Evolutionary conservation across 2,329 filamentous ascomycete species (phyloP), one percentile per base, ranked within the genome.

Genomic region (Neospermospora avenae): DNA sequence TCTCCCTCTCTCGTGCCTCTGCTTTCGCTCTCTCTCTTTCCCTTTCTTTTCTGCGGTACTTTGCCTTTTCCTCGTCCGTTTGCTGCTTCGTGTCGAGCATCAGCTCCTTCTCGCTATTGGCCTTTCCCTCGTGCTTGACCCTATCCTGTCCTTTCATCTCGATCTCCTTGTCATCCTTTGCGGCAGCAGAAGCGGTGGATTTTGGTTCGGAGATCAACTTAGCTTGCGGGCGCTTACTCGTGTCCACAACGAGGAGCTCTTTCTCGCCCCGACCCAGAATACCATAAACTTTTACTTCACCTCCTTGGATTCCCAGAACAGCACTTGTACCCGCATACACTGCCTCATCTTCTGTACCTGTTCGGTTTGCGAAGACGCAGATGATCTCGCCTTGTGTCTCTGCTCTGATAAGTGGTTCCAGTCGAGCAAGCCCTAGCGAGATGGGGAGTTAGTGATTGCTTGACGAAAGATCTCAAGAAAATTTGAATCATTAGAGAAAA

Each of bases 361-460:
- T 82, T 3, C 90, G 80, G 70, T 95, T 93, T 46, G 84, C 85
- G 64, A 92, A 81, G 0, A 93, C 79, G 0, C 93, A 78, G 39
- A 90, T 83, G 18, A 88, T 80, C 59, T 90, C 87, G 0, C 83
- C 80, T 0, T 77, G 68, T 0, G 63, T 75, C 1, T 84, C 78
- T 0, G 75, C 69, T 10, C 80, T 76, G 31, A 87, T 84, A 0
- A 88, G 57, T 0, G 90, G 90, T 58, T 88, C 85, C 3, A 93
- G 78, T 0, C 90, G 81, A 18, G 84, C 81, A 0, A 91, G 77
- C 90, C 28, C 28, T 31, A 31, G 28, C 5, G 4, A 31, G 4
- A 5, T 4, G 28, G 28, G 10, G 28, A 31, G 10, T 31, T 31
- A 31, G 28, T 31, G 28, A 31, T 10, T 10, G 10, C 28, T 31